Percentiles rank a stretch among this genome's conserved stretches.
These are phyloP conservation scores for Xenoacremonium recifei DNA, from an alignment of 2,329 filamentous ascomycete genomes.

Conservation along the genomic window DNA sequence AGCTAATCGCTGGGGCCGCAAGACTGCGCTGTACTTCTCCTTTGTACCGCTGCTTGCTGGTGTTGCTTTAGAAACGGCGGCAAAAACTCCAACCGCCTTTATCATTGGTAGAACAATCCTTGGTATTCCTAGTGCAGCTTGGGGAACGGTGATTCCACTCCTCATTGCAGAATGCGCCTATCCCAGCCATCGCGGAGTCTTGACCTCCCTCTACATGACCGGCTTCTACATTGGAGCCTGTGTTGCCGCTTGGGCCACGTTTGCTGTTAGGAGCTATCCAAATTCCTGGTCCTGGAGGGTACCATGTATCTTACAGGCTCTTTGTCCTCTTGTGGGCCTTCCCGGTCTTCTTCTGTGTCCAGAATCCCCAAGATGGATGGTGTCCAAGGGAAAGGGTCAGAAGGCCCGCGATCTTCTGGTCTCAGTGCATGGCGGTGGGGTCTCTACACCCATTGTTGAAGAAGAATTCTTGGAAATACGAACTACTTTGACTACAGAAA, in stretches of 20 bases:
- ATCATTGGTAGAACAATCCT: conserved; percentile 7
- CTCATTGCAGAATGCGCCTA: conserved; percentile 12
- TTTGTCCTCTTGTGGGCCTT: not conserved
- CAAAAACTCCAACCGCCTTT: conserved; percentile 6
- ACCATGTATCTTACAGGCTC: not conserved
- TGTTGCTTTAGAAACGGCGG: conserved; percentile 6
- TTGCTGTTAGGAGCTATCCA: not conserved
- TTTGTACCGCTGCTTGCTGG: conserved; percentile 7
- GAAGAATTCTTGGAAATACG: not conserved
- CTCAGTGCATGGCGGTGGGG: not conserved
- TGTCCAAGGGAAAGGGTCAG: not conserved
- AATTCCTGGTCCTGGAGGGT: conserved; percentile 1
- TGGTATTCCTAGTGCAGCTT: conserved; percentile 7
- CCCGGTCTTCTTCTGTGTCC: not conserved
- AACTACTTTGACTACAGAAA: not conserved
- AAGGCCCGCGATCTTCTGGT: not conserved
- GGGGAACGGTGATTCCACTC: conserved; percentile 5
- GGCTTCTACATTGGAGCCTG: conserved; percentile 2
- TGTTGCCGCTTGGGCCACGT: conserved; percentile 1
- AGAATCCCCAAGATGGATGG: conserved; percentile 1
- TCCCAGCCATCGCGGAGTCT: conserved; percentile 10
- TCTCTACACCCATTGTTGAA: not conserved
- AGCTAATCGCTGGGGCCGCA: conserved; percentile 12
- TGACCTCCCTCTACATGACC: conserved; percentile 10
- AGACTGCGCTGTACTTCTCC: conserved; percentile 8